Evolutionary conservation across 805 yeast species (phyloP), one percentile per base, ranked within the genome.

Genomic region (Saturnispora ahearnii): DNA sequence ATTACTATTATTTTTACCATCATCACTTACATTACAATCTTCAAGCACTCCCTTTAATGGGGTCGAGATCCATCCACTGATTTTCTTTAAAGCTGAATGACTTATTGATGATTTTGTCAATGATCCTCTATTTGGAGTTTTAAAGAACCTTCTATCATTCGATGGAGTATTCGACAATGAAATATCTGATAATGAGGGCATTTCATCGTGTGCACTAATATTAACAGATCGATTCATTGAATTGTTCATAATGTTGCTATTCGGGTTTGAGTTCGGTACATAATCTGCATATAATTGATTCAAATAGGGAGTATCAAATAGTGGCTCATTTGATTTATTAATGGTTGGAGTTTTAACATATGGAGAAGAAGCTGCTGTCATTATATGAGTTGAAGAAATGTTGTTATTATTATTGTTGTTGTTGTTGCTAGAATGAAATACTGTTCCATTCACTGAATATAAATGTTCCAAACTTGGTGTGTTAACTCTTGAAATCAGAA

Each of bases 301-400:
- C 28, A 53, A 46, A 37, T 51, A 53, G 5, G 56, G 54, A 2
- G 56, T 51, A 40, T 53, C 56, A 18, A 53, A 53, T 5, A 51
- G 24, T 13, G 41, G 44, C 18, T 49, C 52, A 12, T 32, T 40
- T 18, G 55, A 50, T 42, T 50, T 53, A 24, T 42, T 48, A 9
- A 38, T 31, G 31, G 44, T 24, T 11, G 53, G 55, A 1, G 53
- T 53, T 15, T 40, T 33, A 21, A 49, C 29, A 13, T 48, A 36
- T 28, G 53, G 41, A 11, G 51, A 46, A 13, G 41, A 31, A 24
- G 26, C 28, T 38, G 53, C 12, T 41, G 36, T 36, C 7, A 34
- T 26, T 44, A 38, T 38, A 24, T 38, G 15, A n/a, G 24, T 38
- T 11, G 42, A 38, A 5, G 51, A 33, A 26, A 26, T 3, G 9